phyloP scores from a whole-genome alignment of 108 stramenopile species.

The Cyclostephanos tholiformis region DNA sequence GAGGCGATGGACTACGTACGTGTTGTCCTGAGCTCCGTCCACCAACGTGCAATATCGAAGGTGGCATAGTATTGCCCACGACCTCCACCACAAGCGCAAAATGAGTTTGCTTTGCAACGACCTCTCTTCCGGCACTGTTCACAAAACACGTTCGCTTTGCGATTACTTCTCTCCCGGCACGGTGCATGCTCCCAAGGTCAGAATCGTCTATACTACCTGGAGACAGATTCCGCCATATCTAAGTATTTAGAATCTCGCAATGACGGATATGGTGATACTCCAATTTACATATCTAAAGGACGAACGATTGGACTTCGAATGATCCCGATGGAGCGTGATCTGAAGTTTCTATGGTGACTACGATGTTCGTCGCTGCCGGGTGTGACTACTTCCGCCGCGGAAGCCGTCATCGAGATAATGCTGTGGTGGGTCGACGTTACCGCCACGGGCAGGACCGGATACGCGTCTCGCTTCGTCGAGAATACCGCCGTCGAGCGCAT shows the following conservation, averaged over 20 bases:
- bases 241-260: constrained; percentile 39
- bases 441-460: constrained; percentile 91
- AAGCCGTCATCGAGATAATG: too few species aligned
- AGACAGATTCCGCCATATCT: constrained; percentile 23
- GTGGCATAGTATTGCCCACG: not conserved
- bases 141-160: not conserved
- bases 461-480: constrained; percentile 95
- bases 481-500: constrained; percentile 94
- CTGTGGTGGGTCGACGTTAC: constrained; percentile 91
- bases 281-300: constrained; percentile 60
- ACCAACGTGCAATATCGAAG: not conserved
- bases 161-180: not conserved
- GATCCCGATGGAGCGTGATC: constrained; percentile 54
- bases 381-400: too few species aligned
- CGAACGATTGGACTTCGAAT: constrained; percentile 57
- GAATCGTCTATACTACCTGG: constrained; percentile 5
- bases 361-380: too few species aligned
- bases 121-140: not conserved
- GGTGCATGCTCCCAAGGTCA: constrained; percentile 6
- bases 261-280: constrained; percentile 28
- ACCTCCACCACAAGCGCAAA: not conserved
- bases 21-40: not conserved
- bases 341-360: constrained; percentile 62
- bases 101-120: not conserved
- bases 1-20: not conserved